These are phyloP conservation scores for Hibiscus tridactylites DNA, from an alignment of 345 rosid species.

Conservation along the genomic window DNA sequence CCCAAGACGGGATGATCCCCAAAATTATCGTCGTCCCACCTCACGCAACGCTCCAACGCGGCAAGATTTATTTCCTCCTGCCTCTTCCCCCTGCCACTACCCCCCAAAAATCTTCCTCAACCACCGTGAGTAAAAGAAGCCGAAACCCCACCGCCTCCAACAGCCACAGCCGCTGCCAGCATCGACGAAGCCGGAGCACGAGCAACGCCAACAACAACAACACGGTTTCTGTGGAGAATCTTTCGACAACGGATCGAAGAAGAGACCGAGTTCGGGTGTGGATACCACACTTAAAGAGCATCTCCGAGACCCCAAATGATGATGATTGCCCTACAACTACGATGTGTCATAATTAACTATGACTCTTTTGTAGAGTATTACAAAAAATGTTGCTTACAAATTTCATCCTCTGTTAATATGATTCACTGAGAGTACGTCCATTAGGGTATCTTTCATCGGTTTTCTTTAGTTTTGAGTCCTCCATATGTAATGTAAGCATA, in stretches of 20 bases:
- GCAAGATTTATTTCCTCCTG: constrained; percentile 91
- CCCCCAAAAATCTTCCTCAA: constrained; percentile 17
- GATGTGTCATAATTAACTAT: background rate
- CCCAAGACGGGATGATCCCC: constrained; percentile 49
- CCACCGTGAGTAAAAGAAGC: constrained; percentile 18
- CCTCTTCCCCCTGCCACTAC: constrained; percentile 34
- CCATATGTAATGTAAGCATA: constrained; percentile 3
- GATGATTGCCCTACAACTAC: constrained; percentile 22
- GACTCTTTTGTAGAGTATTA: background rate
- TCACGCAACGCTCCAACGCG: constrained; percentile 84
- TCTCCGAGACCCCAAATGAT: constrained; percentile 45
- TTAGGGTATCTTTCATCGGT: constrained; percentile 14
- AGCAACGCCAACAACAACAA: constrained; percentile 1
- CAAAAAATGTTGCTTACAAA: background rate
- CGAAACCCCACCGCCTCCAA: background rate
- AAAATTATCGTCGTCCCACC: constrained; percentile 80
- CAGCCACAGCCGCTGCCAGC: constrained; percentile 7
- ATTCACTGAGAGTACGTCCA: constrained; percentile 12
- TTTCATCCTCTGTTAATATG: background rate
- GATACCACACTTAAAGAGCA: constrained; percentile 95
- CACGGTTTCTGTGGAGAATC: constrained; percentile 29
- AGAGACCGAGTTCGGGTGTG: constrained; percentile 83
- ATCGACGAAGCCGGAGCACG: constrained; percentile 13
- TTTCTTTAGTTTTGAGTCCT: background rate
- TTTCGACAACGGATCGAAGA: constrained; percentile 54